Base-by-base conservation (phyloP, 2,329 filamentous ascomycete genomes). In the Tolypocladium inflatum region DNA sequence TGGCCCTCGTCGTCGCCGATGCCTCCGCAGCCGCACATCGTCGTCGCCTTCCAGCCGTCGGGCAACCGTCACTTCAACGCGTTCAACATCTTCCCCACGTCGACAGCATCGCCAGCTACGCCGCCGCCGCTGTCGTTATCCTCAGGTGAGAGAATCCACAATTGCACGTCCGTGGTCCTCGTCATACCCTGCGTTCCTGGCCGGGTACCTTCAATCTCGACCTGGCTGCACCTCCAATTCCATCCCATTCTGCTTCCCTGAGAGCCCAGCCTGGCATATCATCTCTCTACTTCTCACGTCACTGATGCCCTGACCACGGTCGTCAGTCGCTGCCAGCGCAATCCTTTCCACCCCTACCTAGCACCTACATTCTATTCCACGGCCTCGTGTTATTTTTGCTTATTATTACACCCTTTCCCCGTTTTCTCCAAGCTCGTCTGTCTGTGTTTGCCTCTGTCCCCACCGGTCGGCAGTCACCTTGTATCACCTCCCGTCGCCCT, bases 381-480 rank as follows among this genome's bases (percentile, higher is more conserved):
- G 4, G 17, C 35, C 26, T 38, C 35, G 5, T 38, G 21, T 41
- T n/a, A 23, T 57, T 45, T 33, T 35, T 11, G 33, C 9, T 8
- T 33, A 7, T 33, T 2, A 35, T 11, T 11, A 35, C n/a, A 9
- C 33, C 33, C 33, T 35, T 35, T 8, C 11, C 33, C 8, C 33
- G 33, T 35, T 35, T 35, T 9, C 33, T 9, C 10, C 8, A 35
- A 10, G 33, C 33, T 9, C 11, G 33, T 26, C 23, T 50, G 17
- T 43, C 19, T 30, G 26, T 39, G 9, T 41, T 41, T 52, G 33
- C 53, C 26, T 26, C 26, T 30, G 26, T 50, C 58, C 41, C 58
- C 56, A 59, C 58, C 58, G 58, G 58, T 59, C 39, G 53, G 55
- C 42, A 35, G 50, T 30, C 39, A 43, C 23, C 26, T 33, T 48